Conservation (phyloP, 2,329 filamentous ascomycete species). For the Cladophialophora carrionii region DNA sequence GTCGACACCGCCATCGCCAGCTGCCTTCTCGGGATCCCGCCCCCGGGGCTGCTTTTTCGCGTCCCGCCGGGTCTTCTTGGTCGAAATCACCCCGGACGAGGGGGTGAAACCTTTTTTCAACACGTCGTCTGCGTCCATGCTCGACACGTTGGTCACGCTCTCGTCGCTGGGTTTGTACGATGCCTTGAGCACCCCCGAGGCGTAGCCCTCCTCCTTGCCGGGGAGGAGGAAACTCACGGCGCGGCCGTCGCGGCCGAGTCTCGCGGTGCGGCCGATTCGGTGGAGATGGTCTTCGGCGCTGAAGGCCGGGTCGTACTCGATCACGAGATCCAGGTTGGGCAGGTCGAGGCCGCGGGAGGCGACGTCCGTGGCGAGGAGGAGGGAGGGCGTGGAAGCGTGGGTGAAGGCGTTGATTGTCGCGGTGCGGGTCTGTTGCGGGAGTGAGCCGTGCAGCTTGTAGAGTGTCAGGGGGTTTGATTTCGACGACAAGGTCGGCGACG, state of each 20-base stretch:
- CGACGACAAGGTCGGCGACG: constrained; percentile 72
- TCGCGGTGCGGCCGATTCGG: constrained; percentile 89
- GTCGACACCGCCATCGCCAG: not conserved
- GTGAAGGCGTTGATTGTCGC: constrained; percentile 82
- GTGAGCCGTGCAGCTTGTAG: constrained; percentile 87
- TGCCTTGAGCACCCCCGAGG: constrained; percentile 73
- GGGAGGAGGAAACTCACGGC: constrained; percentile 89
- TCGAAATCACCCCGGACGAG: constrained; percentile 41
- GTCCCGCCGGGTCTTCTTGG: constrained; percentile 16
- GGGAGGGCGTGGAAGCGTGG: constrained; percentile 70
- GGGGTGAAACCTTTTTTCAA: constrained; percentile 66
- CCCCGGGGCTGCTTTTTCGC: not conserved
- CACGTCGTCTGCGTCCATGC: constrained; percentile 67
- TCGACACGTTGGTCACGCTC: constrained; percentile 59
- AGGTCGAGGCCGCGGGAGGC: constrained; percentile 94
- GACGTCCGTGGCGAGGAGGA: constrained; percentile 93
- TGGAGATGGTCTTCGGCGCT: constrained; percentile 92
- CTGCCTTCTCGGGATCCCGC: not conserved
- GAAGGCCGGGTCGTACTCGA: constrained; percentile 96
- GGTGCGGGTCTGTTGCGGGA: constrained; percentile 84
- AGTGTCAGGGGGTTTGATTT: constrained; percentile 76
- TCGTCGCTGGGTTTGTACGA: constrained; percentile 64
- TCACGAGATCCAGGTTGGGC: constrained; percentile 88
- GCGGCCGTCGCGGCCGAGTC: constrained; percentile 84
- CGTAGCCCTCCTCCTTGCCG: constrained; percentile 88